phyloP scores from a whole-genome alignment of 345 rosid species.

The Brassica incana region DNA sequence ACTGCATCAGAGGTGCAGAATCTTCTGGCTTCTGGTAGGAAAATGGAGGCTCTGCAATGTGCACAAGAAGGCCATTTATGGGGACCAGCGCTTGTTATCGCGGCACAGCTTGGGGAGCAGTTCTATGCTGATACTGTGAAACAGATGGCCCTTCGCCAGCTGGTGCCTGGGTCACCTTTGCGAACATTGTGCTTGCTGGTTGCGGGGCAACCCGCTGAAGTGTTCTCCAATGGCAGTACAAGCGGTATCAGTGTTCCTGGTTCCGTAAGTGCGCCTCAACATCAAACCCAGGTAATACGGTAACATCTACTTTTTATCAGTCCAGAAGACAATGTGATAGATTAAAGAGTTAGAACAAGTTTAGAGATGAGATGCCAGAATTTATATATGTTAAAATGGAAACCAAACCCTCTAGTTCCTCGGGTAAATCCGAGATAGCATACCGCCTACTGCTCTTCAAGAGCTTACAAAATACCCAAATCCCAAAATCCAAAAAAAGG shows the following conservation, averaged over 20 bases:
- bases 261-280: conserved; percentile 44
- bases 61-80: conserved; percentile 96
- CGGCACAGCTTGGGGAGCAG: conserved; percentile 96
- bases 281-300: conserved; percentile 59
- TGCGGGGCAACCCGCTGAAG: conserved; percentile 98
- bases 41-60: conserved; percentile 73
- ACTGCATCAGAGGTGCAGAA: conserved; percentile 90
- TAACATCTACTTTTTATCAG: background rate
- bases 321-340: background rate
- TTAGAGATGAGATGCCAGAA: background rate
- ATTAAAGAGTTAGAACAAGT: background rate
- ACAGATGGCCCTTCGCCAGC: conserved; percentile 93
- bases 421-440: background rate
- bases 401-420: background rate
- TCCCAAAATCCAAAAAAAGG: background rate
- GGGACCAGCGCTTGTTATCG: conserved; percentile 98
- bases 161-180: conserved; percentile 92
- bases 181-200: conserved; percentile 94
- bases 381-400: background rate
- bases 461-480: conserved; percentile 1
- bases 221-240: conserved; percentile 55
- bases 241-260: conserved; percentile 44
- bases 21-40: conserved; percentile 95
- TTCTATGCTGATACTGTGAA: conserved; percentile 90
- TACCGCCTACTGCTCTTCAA: background rate